phyloP scores from a whole-genome alignment of 2,329 filamentous ascomycete genomes.

The Ascochyta rabiei region DNA sequence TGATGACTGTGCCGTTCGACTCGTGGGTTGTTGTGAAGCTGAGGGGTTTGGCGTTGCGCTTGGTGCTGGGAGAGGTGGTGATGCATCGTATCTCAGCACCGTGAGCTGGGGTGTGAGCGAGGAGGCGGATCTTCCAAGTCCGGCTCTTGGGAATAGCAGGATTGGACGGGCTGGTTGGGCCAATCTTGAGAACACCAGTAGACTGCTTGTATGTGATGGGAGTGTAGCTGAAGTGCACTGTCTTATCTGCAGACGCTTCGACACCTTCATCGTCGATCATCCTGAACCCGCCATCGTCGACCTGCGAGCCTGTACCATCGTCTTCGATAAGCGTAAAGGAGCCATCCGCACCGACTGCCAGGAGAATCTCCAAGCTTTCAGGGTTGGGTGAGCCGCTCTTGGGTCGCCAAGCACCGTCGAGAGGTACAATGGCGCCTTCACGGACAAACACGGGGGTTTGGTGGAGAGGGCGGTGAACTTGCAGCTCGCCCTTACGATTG shows the following conservation, averaged over 20 bases:
- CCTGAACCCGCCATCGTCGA: slow-evolving; percentile 45
- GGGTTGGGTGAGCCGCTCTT: slow-evolving; percentile 58
- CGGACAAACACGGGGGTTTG: slow-evolving; percentile 60
- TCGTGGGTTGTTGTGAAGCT: slow-evolving; percentile 21
- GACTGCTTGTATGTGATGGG: slow-evolving; percentile 48
- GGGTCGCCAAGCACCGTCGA: slow-evolving; percentile 55
- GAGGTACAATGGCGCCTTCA: slow-evolving; percentile 64
- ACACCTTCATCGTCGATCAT: slow-evolving; percentile 51
- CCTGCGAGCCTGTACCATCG: slow-evolving; percentile 41
- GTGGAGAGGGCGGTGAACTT: slow-evolving; percentile 58
- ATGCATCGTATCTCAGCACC: slow-evolving; percentile 33
- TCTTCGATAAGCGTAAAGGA: slow-evolving; percentile 60
- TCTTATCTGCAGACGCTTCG: slow-evolving; percentile 30
- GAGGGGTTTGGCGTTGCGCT: slow-evolving; percentile 33
- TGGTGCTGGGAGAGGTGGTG: slow-evolving; percentile 28
- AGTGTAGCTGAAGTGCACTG: slow-evolving; percentile 41
- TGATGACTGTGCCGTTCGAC: slow-evolving; percentile 37
- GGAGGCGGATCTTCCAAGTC: slow-evolving; percentile 41
- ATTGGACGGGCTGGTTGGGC: slow-evolving; percentile 36
- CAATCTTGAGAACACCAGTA: slow-evolving; percentile 44
- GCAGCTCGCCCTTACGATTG: slow-evolving; percentile 60
- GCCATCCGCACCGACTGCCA: slow-evolving; percentile 55
- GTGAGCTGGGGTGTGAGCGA: slow-evolving; percentile 33
- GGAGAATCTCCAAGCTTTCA: slow-evolving; percentile 55
- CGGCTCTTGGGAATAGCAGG: slow-evolving; percentile 36